Evolutionary conservation across 2,329 filamentous ascomycete genomes (phyloP), one percentile per base, ranked within the genome.

Genomic region (Ascochyta viciae-villosae): DNA sequence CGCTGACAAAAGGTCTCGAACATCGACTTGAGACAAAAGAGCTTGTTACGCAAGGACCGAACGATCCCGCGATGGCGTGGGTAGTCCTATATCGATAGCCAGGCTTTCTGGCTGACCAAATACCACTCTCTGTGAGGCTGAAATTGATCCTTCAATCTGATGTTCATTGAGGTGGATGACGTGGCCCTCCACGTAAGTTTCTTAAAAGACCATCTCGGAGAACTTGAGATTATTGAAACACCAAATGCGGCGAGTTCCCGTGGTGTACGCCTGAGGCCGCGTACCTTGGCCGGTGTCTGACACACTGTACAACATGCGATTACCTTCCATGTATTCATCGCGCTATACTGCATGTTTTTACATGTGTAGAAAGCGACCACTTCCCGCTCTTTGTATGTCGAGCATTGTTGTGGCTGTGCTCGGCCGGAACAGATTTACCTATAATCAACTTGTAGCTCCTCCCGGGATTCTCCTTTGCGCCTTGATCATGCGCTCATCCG

Each of bases 351-450:
- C 37, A 3, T 8, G 24, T 8, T 35, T 6, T 16, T 16, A 16
- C 33, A 16, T n/a, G 15, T 35, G 15, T n/a, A 3, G 10, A 16
- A 35, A 13, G 15, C 33, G 5, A 16, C 7, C 6, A 16, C 33
- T 9, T 34, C n/a, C 16, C n/a, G n/a, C 7, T 19, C 7, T 13
- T 27, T 29, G 9, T 8, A 22, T 16, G 13, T 16, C 8, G 27
- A 41, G 29, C 24, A 38, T n/a, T 29, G 15, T 19, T 49, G 44
- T 39, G 44, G 51, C 38, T 24, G 44, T 54, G 51, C 44, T 31
- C 33, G 7, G n/a, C 35, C 15, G 6, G 29, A 26, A 2, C 23
- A 16, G 19, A 37, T 8, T 34, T 34, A 13, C 15, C 27, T 19
- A 8, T 15, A 12, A 19, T 13, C 22, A 5, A 15, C 15, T 34